phyloP scores from a whole-genome alignment of 2,329 filamentous ascomycete genomes.

The Cyphellophora attinorum region DNA sequence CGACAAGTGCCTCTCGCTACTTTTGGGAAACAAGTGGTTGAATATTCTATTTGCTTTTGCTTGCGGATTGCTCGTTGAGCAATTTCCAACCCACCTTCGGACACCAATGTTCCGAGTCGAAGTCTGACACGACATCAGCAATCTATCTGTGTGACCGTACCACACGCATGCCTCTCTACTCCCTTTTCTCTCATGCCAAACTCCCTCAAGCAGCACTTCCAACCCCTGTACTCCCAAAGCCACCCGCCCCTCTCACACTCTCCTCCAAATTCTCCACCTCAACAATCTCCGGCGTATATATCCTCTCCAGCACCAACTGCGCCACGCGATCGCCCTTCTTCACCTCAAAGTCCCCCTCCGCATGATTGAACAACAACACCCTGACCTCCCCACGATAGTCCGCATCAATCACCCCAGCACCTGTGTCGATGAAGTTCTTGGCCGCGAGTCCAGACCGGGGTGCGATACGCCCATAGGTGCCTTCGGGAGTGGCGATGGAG shows the following conservation, averaged over 20 bases:
- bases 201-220: not conserved
- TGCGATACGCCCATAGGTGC: slow-evolving; percentile 82
- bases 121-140: no score
- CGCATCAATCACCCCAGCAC: slow-evolving; percentile 93
- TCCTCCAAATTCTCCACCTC: slow-evolving; percentile 82
- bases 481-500: slow-evolving; percentile 77
- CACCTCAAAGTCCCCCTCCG: slow-evolving; percentile 69
- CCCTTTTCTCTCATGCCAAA: no score
- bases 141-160: no score
- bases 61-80: no score
- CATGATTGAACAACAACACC: slow-evolving; percentile 89
- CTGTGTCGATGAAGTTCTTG: slow-evolving; percentile 94
- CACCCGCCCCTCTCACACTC: slow-evolving; percentile 81
- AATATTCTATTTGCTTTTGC: no score
- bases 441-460: slow-evolving; percentile 82
- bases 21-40: no score
- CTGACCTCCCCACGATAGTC: slow-evolving; percentile 94
- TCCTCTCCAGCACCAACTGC: slow-evolving; percentile 87
- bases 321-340: slow-evolving; percentile 84
- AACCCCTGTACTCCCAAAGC: slow-evolving; percentile 77
- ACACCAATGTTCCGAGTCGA: no score
- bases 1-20: no score
- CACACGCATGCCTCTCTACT: no score
- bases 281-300: slow-evolving; percentile 84
- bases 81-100: no score